Base-by-base conservation (phyloP, 129 eudicot genomes). In the Silybum marianum region DNA sequence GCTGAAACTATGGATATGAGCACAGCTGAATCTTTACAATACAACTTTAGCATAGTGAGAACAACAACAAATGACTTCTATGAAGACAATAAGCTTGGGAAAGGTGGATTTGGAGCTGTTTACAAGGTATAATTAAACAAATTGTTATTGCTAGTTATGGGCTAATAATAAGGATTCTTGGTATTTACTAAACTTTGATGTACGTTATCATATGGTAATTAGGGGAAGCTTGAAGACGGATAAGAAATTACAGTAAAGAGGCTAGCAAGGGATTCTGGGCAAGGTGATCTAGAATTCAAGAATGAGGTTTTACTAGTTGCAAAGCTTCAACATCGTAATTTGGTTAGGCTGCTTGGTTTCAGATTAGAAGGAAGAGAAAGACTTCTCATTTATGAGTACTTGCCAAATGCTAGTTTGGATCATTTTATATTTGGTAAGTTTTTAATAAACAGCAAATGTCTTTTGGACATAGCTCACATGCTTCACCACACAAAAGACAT, bases 51-150 rank as follows among this genome's bases (percentile, higher is more conserved):
- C 62, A 76, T 21, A 1, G 51, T 85, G 2, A 32, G 16, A 66
- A 16, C 69, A 21, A 84, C 83, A 60, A 78, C 84, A 21, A 28
- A 66, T 44, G 74, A 80, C 26, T 85, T 85, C 40, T 69, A 79
- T 13, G 75, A 74, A 6, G 42, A 46, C 3, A 85, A 80, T 34
- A 85, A 70, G 25, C 81, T 84, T 19, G 87, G 87, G 12, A 13
- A 34, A 38, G 87, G 84, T 46, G 87, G 84, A 62, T 84, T 84
- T 84, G 87, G 87, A 9, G n/a, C 54, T 5, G 87, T 84, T 25
- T 84, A 84, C 84, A 84, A 84, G 80, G 87, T 81, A 62, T 72
- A 21, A 14, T 12, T 1, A 51, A 12, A 26, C 21, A n/a, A 26
- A 26, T 26, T 1, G 4, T 24, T 71, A 30, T 25, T 75, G 28